phyloP scores from a whole-genome alignment of 257 asterid genomes.

The Pogostemon cablin region DNA sequence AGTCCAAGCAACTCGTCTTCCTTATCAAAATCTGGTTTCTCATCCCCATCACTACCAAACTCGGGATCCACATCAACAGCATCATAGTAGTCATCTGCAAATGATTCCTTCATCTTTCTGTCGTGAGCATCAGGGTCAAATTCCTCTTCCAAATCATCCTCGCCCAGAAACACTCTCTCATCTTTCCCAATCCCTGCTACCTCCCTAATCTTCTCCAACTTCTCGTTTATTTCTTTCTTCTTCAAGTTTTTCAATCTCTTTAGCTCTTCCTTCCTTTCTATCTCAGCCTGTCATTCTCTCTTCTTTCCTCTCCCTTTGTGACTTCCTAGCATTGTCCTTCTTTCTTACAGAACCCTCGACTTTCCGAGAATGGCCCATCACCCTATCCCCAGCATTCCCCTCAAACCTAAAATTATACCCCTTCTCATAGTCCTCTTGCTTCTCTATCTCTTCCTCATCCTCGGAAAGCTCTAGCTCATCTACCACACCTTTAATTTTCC shows the following conservation, averaged over 20 bases:
- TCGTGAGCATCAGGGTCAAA: conserved; percentile 77
- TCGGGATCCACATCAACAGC: conserved; percentile 64
- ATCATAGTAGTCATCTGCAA: conserved; percentile 62
- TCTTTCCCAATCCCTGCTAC: conserved; percentile 69
- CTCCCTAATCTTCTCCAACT: conserved; percentile 76
- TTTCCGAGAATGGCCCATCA: conserved; percentile 66
- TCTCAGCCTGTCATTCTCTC: conserved; percentile 72
- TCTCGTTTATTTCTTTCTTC: conserved; percentile 80
- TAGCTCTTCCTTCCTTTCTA: conserved; percentile 73
- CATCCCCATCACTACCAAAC: conserved; percentile 66
- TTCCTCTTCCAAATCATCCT: conserved; percentile 74
- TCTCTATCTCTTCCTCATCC: conserved; percentile 75
- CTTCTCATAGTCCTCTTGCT: conserved; percentile 83
- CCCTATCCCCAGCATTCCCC: conserved; percentile 82
- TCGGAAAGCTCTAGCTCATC: conserved; percentile 50
- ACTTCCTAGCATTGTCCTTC: conserved; percentile 63
- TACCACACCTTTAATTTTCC: conserved; percentile 8
- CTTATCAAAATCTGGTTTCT: conserved; percentile 48
- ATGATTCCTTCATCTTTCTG: conserved; percentile 71
- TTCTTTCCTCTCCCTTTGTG: conserved; percentile 85
- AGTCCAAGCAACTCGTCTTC: too few relatives aligned
- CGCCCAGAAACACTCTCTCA: conserved; percentile 47
- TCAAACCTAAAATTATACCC: conserved; percentile 71
- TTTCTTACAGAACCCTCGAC: conserved; percentile 93
- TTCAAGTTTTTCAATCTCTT: conserved; percentile 84